Base-by-base conservation (phyloP, 139 green algal genomes). In the Raphidocelis subcapitata region DNA sequence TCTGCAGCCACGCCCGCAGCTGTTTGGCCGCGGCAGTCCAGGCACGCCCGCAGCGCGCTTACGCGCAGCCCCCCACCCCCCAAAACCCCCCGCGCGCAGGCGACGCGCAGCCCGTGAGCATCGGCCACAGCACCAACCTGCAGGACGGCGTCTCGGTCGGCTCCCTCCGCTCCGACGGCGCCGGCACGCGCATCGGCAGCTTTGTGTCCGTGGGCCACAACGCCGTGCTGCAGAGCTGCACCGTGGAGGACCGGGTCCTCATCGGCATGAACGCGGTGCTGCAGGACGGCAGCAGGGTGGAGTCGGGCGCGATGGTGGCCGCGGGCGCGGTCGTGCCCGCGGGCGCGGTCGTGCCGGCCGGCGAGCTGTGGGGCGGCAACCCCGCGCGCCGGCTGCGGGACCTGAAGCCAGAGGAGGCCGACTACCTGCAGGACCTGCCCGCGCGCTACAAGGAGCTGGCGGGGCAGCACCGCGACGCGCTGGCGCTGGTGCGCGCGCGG, bases 261-360 rank as follows among this genome's bases (percentile, higher is more conserved):
- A 88, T 99, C 18, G 95, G 95, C 74, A 99, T 99, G 81, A 91
- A 90, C n/a, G 88, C 96, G 10, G 92, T 93, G 0, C 44, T 99
- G 29, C 78, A 90, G 35, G 87, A 98, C 57, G 92, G 92, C 15
- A 82, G 67, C 5, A 80, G 72, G 64, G 79, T 98, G 20, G 83
- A 92, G 71, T 78, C 79, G 18, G 88, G 88, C 12, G 79, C 84
- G 3, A 96, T 98, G 70, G 83, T 99, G 20, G 95, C 94, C 16
- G 95, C 95, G 20, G 94, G 95, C 1, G 83, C 95, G 0, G 89
- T 98, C 20, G 89, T 99, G 26, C 72, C 85, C 28, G 78, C 88
- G 16, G 84, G 89, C 49, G 90, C 82, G 1, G 71, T 76, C 1
- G 83, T 98, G 0, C 89, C 92, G 1, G 62, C 84, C 24, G 90